Conservation (phyloP, 2,329 filamentous ascomycete species). For the Stemphylium vesicarium region DNA sequence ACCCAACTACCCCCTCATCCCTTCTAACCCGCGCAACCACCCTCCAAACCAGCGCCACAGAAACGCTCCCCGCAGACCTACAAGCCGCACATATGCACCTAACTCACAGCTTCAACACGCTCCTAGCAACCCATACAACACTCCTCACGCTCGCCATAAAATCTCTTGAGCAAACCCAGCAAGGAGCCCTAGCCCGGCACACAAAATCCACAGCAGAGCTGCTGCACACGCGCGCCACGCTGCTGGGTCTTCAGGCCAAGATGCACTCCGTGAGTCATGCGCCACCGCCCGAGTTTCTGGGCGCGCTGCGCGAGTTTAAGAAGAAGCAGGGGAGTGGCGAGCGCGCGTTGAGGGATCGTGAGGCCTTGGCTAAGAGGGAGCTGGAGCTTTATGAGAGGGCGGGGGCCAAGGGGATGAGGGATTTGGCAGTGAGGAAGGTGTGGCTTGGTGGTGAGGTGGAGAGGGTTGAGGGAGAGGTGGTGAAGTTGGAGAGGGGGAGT, state of each 20-base stretch:
- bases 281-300: conserved; percentile 33
- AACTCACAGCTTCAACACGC: conserved; percentile 38
- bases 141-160: conserved; percentile 50
- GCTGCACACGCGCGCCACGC: conserved; percentile 50
- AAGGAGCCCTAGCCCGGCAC: conserved; percentile 52
- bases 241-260: conserved; percentile 51
- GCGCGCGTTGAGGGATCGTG: conserved; percentile 38
- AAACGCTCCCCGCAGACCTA: conserved; percentile 32
- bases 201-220: conserved; percentile 53
- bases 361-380: conserved; percentile 40
- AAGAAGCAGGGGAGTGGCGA: conserved; percentile 40
- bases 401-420: conserved; percentile 46
- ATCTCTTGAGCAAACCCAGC: conserved; percentile 56
- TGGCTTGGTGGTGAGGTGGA: conserved; percentile 27
- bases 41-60: conserved; percentile 20
- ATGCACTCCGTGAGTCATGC: conserved; percentile 38
- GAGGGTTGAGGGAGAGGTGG: conserved; percentile 12
- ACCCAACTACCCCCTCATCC: conserved; percentile 11
- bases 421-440: conserved; percentile 50
- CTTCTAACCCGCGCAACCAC: conserved; percentile 19
- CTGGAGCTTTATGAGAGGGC: conserved; percentile 47
- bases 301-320: conserved; percentile 42
- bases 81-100: conserved; percentile 39
- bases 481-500: conserved; percentile 2
- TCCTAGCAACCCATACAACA: conserved; percentile 48